Evolutionary conservation across 345 rosid genomes (phyloP), one percentile per base, ranked within the genome.

Genomic region (Chamaenerion angustifolium): DNA sequence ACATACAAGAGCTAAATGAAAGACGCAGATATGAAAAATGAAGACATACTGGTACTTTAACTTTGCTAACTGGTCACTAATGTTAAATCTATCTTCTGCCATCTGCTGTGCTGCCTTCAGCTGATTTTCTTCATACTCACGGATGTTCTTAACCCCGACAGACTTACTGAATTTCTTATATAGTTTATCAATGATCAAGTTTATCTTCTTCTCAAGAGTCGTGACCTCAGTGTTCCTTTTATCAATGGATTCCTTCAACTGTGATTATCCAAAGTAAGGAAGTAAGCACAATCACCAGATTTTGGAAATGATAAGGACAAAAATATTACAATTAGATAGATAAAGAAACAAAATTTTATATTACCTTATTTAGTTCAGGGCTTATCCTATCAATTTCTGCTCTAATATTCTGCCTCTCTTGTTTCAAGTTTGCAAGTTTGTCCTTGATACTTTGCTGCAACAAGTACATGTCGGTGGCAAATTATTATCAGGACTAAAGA

Each of bases 91-190:
- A 65, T 84, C 96, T 59, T 92, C 95, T 54, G 87, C 98, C 75
- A 77, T 77, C 55, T 71, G 52, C 67, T 84, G 78, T 41, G 96
- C 93, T 75, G 69, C 85, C 79, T 88, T 87, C 56, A 92, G 77
- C 75, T 92, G 93, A 59, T 77, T 84, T 72, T 92, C 98, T 67
- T 92, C 96, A 68, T 84, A 92, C 70, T 84, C 93, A 51, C 93
- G 98, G 58, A 92, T 87, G 64, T 92, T 92, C 60, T 79, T 69
- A 60, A 92, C 93, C 23, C 95, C 95, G 57, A 92, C 96, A 63
- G 71, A 60, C 54, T 54, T 67, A 69, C 98, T 87, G 67, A 92
- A 92, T 55, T 74, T 76, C 72, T 64, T 76, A 68, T 71, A 87
- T 54, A 92, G 76, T 46, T 69, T 47, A 51, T 88, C 88, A 56